phyloP scores from a whole-genome alignment of 2,329 filamentous ascomycete species.

The Pseudogymnoascus sp. region DNA sequence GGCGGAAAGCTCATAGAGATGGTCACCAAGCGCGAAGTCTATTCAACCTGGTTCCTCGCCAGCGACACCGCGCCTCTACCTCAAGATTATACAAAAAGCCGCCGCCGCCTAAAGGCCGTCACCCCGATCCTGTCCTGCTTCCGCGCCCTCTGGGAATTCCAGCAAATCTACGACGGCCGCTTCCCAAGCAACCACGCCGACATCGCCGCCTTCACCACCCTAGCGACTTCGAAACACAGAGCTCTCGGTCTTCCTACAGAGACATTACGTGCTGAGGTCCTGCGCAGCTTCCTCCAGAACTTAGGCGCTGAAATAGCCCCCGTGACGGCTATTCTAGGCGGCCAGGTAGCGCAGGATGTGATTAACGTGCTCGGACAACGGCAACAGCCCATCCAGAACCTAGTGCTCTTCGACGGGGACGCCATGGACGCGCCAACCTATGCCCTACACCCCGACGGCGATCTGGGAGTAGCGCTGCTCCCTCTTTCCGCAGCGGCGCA shows the following conservation, averaged over 20 bases:
- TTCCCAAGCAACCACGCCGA: constrained; percentile 53
- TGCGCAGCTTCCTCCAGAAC: constrained; percentile 80
- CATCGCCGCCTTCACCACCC: constrained; percentile 64
- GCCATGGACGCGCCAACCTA: constrained; percentile 71
- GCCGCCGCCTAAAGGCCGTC: constrained; percentile 65
- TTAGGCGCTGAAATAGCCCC: constrained; percentile 77
- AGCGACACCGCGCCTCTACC: constrained; percentile 66
- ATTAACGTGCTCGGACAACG: constrained; percentile 89
- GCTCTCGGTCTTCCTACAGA: constrained; percentile 61
- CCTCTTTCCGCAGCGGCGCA: constrained; percentile 20
- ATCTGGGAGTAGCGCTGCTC: constrained; percentile 43
- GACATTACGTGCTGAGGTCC: constrained; percentile 60
- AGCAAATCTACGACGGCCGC: constrained; percentile 46
- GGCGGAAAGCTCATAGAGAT: constrained; percentile 67
- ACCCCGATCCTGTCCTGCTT: constrained; percentile 77
- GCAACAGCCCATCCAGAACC: constrained; percentile 93
- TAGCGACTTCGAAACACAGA: constrained; percentile 70
- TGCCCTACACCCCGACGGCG: constrained; percentile 63
- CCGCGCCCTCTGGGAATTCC: constrained; percentile 84
- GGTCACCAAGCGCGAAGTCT: constrained; percentile 85
- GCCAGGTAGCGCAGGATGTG: constrained; percentile 86
- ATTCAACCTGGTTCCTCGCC: constrained; percentile 80
- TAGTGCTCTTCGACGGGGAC: constrained; percentile 84
- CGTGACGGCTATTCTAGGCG: constrained; percentile 81
- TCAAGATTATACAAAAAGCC: constrained; percentile 59